Conservation (phyloP, 192 early-diverging fungal species). For the Martensiomyces pterosporus region DNA sequence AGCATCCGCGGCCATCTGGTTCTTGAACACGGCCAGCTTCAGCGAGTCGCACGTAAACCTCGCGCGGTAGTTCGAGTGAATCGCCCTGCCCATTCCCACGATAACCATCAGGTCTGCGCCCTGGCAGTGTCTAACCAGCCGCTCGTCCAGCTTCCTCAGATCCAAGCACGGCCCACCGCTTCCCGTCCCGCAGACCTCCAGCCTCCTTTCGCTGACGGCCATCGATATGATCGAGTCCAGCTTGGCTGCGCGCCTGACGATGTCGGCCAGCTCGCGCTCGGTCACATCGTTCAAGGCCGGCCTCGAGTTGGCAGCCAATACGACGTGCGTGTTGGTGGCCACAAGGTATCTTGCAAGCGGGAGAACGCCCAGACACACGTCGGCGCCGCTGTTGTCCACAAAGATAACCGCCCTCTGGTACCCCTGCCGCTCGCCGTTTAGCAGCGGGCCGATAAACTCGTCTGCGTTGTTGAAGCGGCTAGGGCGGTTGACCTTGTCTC, state of each 20-base stretch:
- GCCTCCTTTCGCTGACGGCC: conserved; percentile 20
- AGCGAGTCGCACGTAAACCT: conserved; percentile 66
- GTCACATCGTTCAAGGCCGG: conserved; percentile 84
- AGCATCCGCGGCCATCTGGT: conserved; percentile 62
- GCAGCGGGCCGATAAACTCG: conserved; percentile 38
- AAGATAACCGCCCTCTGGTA: conserved; percentile 69
- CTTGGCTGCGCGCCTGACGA: conserved; percentile 42
- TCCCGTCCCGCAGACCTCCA: conserved; percentile 64
- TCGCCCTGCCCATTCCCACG: conserved; percentile 76
- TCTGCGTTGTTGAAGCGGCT: conserved; percentile 48
- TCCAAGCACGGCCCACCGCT: conserved; percentile 71
- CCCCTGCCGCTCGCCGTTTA: conserved; percentile 5
- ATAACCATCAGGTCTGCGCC: conserved; percentile 72
- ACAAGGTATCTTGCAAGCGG: conserved; percentile 69
- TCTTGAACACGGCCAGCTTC: conserved; percentile 80
- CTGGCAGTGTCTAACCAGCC: conserved; percentile 47
- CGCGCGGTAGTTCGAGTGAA: conserved; percentile 75
- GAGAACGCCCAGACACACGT: conserved; percentile 73
- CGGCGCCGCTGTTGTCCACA: conserved; percentile 80
- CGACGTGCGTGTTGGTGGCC: conserved; percentile 51
- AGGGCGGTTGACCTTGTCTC: conserved; percentile 36
- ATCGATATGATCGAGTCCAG: conserved; percentile 45
- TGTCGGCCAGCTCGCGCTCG: conserved; percentile 53
- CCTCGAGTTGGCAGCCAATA: conserved; percentile 68
- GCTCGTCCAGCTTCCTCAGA: conserved; percentile 58